These are phyloP conservation scores for Mycena pura DNA, from an alignment of 768 basidiomycete species.

Conservation along the genomic window DNA sequence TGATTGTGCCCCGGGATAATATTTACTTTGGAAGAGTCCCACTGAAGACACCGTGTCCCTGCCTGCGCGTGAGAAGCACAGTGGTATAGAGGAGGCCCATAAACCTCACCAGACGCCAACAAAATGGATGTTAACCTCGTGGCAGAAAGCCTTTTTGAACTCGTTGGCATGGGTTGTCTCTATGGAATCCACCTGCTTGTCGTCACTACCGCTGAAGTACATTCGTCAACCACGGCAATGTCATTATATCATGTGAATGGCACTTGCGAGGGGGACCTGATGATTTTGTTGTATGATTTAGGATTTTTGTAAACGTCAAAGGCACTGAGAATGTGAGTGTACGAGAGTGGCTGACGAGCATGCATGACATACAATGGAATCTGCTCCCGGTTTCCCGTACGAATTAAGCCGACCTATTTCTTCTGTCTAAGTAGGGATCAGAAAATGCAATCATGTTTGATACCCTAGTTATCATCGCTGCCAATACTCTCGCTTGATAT, in stretches of 20 bases:
- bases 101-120: background rate
- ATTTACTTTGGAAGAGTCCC: background rate
- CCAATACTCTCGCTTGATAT: background rate
- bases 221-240: background rate
- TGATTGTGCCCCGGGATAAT: background rate
- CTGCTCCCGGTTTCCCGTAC: background rate
- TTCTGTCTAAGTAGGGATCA: background rate
- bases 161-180: background rate
- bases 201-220: background rate
- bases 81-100: background rate
- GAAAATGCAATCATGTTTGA: background rate
- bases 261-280: background rate
- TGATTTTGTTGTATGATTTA: background rate
- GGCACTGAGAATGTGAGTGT: background rate
- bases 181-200: background rate
- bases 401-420: background rate
- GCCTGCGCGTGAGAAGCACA: background rate
- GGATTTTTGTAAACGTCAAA: background rate
- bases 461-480: background rate
- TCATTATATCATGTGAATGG: background rate
- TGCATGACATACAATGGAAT: background rate
- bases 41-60: background rate
- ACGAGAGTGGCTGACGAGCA: background rate
- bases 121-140: background rate
- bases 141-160: background rate